Percentiles rank a stretch among this genome's conserved stretches.
These are phyloP conservation scores for Beta corolliflora DNA, from an alignment of 179 eudicot species.

Conservation along the genomic window DNA sequence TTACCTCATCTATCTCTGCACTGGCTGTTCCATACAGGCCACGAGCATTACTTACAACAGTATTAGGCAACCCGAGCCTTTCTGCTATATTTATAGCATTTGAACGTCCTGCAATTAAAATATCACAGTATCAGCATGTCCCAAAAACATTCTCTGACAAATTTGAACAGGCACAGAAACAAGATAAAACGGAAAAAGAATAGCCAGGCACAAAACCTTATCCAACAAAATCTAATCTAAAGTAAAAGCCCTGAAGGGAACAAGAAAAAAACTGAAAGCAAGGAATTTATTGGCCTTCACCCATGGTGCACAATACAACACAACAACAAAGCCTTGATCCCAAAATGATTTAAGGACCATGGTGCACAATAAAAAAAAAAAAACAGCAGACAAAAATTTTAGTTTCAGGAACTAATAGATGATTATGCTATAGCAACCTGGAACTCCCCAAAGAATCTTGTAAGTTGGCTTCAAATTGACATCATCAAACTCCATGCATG, in stretches of 20 bases:
- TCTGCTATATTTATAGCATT: conserved; percentile 96
- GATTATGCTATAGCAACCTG: conserved; percentile 52
- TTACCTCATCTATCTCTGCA: conserved; percentile 96
- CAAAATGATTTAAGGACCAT: too few species aligned
- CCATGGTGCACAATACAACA: too few species aligned
- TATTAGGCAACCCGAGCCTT: conserved; percentile 73
- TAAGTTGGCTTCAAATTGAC: conserved; percentile 94
- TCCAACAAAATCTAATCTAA: neutral
- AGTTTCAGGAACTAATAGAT: neutral
- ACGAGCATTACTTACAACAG: conserved; percentile 62
- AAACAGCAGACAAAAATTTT: neutral
- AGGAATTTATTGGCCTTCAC: neutral
- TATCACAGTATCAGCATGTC: conserved; percentile 9
- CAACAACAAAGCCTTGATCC: too few species aligned
- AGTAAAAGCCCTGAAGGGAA: neutral
- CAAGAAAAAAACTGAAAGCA: neutral
- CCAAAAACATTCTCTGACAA: neutral
- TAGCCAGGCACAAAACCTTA: neutral
- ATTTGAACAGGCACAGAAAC: neutral
- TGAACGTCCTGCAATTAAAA: conserved; percentile 70
- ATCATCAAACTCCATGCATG: conserved; percentile 98
- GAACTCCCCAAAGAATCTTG: conserved; percentile 93
- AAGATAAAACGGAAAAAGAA: neutral
- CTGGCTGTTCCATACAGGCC: conserved; percentile 80
- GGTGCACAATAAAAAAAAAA: neutral